These are phyloP conservation scores for Cylindrotheca closterium DNA, from an alignment of 108 stramenopile genomes.

Conservation along the genomic window DNA sequence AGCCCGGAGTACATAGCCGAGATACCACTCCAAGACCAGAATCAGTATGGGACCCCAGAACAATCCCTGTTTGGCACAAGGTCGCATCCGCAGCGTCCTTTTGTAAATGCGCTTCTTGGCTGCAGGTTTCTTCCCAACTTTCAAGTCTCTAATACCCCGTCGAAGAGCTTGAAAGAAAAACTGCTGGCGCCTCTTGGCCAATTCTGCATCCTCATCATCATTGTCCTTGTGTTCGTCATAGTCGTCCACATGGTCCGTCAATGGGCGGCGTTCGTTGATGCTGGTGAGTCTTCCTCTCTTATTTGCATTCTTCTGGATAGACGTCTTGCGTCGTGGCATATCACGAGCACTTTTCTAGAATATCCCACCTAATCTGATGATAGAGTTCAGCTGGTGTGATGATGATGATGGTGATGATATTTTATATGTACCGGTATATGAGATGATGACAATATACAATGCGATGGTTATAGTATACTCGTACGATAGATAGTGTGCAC, in stretches of 20 bases:
- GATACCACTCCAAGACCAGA: constrained; percentile 21
- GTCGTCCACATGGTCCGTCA: not conserved
- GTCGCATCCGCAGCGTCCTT: constrained; percentile 12
- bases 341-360: no score
- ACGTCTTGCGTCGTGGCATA: no score
- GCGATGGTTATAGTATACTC: no score
- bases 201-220: not conserved
- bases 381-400: no score
- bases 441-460: no score
- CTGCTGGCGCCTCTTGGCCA: not conserved
- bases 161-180: not conserved
- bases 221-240: not conserved
- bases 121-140: constrained; percentile 2
- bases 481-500: no score
- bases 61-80: constrained; percentile 12
- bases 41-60: constrained; percentile 26
- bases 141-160: not conserved
- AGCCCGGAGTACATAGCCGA: constrained; percentile 14
- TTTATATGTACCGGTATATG: no score
- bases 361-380: no score
- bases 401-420: no score
- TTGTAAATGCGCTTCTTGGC: constrained; percentile 4
- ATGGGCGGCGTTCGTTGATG: no score
- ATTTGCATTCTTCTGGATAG: no score
- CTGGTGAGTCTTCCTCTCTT: no score